Evolutionary conservation across 176 grass and related monocot species (phyloP), one percentile per base, ranked within the genome.

Genomic region (Guadua angustifolia): DNA sequence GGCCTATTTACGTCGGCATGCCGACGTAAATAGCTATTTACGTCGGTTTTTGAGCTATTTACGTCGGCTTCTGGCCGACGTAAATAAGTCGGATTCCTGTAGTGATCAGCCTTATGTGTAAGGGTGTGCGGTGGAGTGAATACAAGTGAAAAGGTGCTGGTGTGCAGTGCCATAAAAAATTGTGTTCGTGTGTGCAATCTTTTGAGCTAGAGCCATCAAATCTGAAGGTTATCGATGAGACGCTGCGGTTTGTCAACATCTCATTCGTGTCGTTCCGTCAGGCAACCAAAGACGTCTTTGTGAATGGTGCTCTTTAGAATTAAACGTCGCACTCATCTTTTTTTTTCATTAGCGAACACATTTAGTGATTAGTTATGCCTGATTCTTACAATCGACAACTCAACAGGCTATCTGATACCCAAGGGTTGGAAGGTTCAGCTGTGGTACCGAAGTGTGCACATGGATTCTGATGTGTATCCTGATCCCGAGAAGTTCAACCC

Each of bases 361-460:
- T 43, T 8, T 33, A 84, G 15, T 66, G 14, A 42, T 43, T 5
- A 22, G 6, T 24, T 29, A 4, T 44, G 22, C 5, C 24, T 83
- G 62, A 51, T 69, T 44, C 71, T 69, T 64, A 10, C 3, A 22
- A n/a, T 5, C 19, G 21, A 53, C 6, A 16, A 24, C 35, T 53
- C 0, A 21, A 56, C 87, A 98, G 95, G 95, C 9, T 98, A 95
- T 85, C 69, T 95, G 42, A 88, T 98, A 77, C 95, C 95, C 8
- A 94, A 95, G 77, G 95, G 84, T 2, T 98, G 95, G 95, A 98
- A 84, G 71, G 79, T 92, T 47, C 80, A 91, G 91, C 77, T 95
- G 16, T 98, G 95, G 95, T 98, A 90, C 81, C 84, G 95, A 62
- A 98, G 62, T 53, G 95, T 98, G 44, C 91, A 98, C 87, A 93